Conservation (phyloP, 768 basidiomycete species). For the Trametopsis cervina region DNA sequence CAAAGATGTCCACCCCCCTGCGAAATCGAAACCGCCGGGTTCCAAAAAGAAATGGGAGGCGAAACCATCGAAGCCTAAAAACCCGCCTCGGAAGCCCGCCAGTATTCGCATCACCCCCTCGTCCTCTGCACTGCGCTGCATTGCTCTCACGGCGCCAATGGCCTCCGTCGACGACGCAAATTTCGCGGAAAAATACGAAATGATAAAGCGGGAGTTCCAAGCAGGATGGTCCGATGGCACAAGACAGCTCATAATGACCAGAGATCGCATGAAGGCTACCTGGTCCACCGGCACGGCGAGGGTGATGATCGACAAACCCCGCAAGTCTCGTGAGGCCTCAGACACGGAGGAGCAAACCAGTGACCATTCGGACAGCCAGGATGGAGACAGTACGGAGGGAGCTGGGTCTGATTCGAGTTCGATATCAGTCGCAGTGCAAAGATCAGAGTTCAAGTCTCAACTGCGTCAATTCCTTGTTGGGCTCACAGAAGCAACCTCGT, state of each 20-base stretch:
- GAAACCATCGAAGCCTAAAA: background rate
- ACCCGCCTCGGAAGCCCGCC: constrained; percentile 23
- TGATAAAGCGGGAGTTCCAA: constrained; percentile 45
- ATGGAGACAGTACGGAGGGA: background rate
- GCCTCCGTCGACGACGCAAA: constrained; percentile 21
- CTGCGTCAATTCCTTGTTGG: constrained; percentile 21
- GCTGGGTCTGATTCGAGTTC: background rate
- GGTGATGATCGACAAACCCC: background rate
- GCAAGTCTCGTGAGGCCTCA: too few relatives aligned
- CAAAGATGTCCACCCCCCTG: too few relatives aligned
- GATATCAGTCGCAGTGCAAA: constrained; percentile 18
- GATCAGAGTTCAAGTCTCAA: background rate
- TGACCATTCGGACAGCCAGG: constrained; percentile 33
- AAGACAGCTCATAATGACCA: constrained; percentile 41
- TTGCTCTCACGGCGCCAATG: constrained; percentile 35
- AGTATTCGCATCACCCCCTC: constrained; percentile 51
- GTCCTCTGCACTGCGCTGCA: constrained; percentile 38
- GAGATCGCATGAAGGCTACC: constrained; percentile 37
- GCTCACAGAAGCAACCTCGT: constrained; percentile 26
- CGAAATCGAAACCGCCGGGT: background rate
- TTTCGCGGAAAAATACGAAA: constrained; percentile 23
- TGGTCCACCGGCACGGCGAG: constrained; percentile 32
- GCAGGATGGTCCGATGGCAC: constrained; percentile 61
- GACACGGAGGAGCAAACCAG: constrained; percentile 14
- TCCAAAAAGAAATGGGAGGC: background rate